These are phyloP conservation scores for Alliaria petiolata DNA, from an alignment of 345 rosid genomes.

Conservation along the genomic window DNA sequence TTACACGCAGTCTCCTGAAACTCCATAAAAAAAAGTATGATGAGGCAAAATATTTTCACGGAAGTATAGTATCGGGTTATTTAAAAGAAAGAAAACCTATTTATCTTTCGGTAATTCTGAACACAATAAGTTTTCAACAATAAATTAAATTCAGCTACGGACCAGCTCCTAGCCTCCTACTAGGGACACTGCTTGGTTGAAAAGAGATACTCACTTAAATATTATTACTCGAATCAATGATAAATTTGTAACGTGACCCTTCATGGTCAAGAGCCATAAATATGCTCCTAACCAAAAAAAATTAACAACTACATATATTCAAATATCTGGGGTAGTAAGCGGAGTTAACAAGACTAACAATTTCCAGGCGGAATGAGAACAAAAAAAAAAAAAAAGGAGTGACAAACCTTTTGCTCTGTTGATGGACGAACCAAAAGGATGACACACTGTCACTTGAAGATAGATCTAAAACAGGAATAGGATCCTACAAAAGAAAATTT, in stretches of 20 bases:
- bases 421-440: constrained; percentile 95
- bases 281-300: background rate
- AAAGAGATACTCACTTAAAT: background rate
- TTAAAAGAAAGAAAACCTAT: background rate
- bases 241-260: background rate
- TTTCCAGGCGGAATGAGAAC: background rate
- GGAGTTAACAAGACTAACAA: constrained; percentile 6
- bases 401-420: constrained; percentile 83
- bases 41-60: background rate
- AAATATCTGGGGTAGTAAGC: background rate
- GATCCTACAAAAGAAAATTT: constrained; percentile 55
- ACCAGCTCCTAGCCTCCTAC: too few relatives aligned
- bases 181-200: background rate
- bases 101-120: background rate
- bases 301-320: background rate
- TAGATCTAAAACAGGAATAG: constrained; percentile 72
- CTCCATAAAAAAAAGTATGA: constrained; percentile 2
- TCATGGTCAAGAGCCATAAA: constrained; percentile 9
- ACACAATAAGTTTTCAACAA: too few relatives aligned
- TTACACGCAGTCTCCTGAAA: constrained; percentile 88
- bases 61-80: background rate
- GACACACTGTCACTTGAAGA: constrained; percentile 63
- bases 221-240: background rate
- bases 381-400: constrained; percentile 10
- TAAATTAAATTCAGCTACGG: too few relatives aligned